A percentile compares a stretch with the other conserved stretches of the same genome.
These are phyloP conservation scores for Poteriospumella lacustris DNA, from an alignment of 108 stramenopile genomes.

Conservation along the genomic window DNA sequence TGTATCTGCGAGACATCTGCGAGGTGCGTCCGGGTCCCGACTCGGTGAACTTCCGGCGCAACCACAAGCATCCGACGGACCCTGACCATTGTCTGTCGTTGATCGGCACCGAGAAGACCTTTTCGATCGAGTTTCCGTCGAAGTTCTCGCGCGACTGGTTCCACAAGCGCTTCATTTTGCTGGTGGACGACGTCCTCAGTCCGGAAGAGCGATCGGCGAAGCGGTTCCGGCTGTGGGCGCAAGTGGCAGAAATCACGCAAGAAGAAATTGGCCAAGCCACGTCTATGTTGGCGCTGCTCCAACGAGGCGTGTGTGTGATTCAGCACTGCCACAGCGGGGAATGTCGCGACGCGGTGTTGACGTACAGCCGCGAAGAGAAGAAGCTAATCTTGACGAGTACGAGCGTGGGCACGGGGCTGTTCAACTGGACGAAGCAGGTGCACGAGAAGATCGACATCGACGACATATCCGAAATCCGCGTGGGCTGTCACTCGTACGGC, in stretches of 20 bases:
- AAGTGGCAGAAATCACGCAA: too few species aligned
- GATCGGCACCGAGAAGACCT: background rate
- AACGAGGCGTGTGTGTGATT: too few species aligned
- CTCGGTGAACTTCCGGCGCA: background rate
- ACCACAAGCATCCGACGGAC: background rate
- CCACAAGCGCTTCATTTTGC: background rate
- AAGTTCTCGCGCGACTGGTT: conserved; percentile 22
- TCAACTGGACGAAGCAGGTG: too few species aligned
- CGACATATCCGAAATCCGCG: conserved; percentile 18
- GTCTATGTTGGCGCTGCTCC: too few species aligned
- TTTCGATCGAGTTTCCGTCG: conserved; percentile 18
- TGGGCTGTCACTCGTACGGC: conserved; percentile 8
- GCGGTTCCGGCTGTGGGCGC: too few species aligned
- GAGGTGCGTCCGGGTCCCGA: conserved; percentile 1
- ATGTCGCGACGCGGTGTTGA: too few species aligned
- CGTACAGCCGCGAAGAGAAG: too few species aligned
- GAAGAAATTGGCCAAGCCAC: too few species aligned
- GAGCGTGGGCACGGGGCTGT: too few species aligned
- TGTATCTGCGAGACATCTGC: conserved; percentile 25
- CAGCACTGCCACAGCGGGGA: too few species aligned
- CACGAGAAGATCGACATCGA: background rate
- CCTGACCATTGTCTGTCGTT: conserved; percentile 4
- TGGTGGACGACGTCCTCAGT: conserved; percentile 9
- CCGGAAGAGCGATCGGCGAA: too few species aligned
- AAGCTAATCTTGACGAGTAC: too few species aligned